Evolutionary conservation across 2,329 filamentous ascomycete species (phyloP), one percentile per base, ranked within the genome.

Genomic region (Pseudopithomyces maydicus): DNA sequence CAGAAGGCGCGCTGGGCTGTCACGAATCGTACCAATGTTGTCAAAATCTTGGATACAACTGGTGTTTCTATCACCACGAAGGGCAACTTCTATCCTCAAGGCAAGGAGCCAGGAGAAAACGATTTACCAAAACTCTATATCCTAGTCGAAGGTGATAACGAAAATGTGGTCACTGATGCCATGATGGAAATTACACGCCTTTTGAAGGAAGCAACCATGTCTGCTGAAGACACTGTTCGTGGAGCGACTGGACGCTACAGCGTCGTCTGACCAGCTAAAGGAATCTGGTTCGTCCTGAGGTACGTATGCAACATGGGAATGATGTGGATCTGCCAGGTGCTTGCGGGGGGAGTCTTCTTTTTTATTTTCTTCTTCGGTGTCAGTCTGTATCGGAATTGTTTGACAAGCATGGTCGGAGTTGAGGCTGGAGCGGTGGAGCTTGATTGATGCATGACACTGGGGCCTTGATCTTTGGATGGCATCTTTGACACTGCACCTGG

Each of bases 1-100:
- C 95, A 99, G 76, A 98, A 97, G 82, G 95, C 95, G 62, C 87
- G 95, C 67, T 99, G 95, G 95, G 94, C 92, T 11, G 95, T 99
- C 79, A 99, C 95, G 38, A 99, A 99, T 76, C 88, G 95, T 63
- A 98, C 95, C 35, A 99, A 99, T 71, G 95, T 99, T 55, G 93
- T 94, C 66, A 99, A 98, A 82, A 97, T 99, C 67, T 84, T 99
- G 63, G 95, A 99, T 72, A 86, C 91, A 10, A 97, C 94, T 0
- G 94, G 92, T 39, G 96, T 93, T 1, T 97, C 92, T 6, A 99
- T 99, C 74, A 99, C 95, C 0, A 97, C 92, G 43, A 99, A 99
- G 81, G 95, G 95, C 64, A 95, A 85, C 59, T 98, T 92, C 76
- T 98, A 98, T 69, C 77, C 89, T 1, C 71, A 87, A 1, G 93